Conservation (phyloP, 768 basidiomycete genomes). For the Kwoniella europaea region DNA sequence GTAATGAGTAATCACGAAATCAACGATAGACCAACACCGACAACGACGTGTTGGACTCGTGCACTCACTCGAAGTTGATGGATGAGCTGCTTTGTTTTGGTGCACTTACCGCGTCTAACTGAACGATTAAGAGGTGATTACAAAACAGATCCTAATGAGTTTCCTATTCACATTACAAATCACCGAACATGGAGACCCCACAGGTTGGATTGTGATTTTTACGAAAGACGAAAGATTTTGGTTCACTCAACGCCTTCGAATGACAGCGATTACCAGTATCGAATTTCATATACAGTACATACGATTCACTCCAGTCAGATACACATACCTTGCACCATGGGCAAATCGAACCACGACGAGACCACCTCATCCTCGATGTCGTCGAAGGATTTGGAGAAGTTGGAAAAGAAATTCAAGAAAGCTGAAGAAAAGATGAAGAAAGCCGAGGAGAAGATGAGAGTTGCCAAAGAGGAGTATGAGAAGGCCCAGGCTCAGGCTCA, state of each 20-base stretch:
- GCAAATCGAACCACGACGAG: neutral
- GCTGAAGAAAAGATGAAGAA: conserved; percentile 13
- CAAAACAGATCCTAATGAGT: neutral
- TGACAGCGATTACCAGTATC: too few relatives aligned
- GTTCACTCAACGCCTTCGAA: too few relatives aligned
- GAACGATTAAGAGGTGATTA: neutral
- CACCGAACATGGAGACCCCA: neutral
- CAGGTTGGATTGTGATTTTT: too few relatives aligned
- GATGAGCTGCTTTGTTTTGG: neutral
- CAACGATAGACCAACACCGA: neutral
- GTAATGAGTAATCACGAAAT: conserved; percentile 1
- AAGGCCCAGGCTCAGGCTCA: neutral
- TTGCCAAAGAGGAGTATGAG: conserved; percentile 10
- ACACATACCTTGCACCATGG: neutral
- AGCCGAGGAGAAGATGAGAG: conserved; percentile 10
- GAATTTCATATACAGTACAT: too few relatives aligned
- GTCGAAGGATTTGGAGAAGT: conserved; percentile 9
- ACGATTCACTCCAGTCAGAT: neutral
- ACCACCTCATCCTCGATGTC: neutral
- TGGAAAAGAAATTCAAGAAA: conserved; percentile 29
- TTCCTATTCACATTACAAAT: neutral
- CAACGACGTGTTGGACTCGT: neutral
- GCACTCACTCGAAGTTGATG: neutral
- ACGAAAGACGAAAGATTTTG: too few relatives aligned
- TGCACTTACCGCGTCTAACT: neutral